Base-by-base conservation (phyloP, 2,329 filamentous ascomycete species). In the Knufia petricola region DNA sequence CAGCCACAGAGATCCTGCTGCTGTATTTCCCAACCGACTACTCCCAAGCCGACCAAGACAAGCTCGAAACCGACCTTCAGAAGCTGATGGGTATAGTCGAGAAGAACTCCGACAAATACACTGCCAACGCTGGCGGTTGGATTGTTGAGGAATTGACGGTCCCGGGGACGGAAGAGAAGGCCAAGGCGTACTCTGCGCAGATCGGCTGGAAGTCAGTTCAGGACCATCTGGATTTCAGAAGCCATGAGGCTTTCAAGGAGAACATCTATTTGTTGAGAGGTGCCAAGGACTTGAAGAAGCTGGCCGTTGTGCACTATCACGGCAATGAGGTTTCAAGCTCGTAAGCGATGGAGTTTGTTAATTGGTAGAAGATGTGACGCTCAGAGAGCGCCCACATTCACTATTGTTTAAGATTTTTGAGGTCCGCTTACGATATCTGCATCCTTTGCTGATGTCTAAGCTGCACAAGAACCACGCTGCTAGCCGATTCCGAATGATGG, bases 121-220 rank as follows among this genome's bases (percentile, higher is more conserved):
- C 51, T 38, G 53, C 41, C 4, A 31, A 49, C 13, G 41, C 52
- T 10, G 49, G 44, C 10, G 60, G 60, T 19, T 62, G 59, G 58
- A 49, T 58, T 24, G 48, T 54, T n/a, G 60, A 62, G 46, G 54
- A 61, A 30, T 21, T 60, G 12, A 51, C 54, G 30, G 67, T 39
- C 58, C 65, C 4, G 52, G 63, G 1, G 34, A 65, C 2, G 54
- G 54, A 31, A 36, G 59, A 39, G 58, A 62, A 31, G 54, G 63
- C 10, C 51, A 65, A 49, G 47, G 57, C 9, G 0, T 59, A 51
- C 3, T 44, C 63, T 48, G 57, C 53, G 0, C 56, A 67, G 2
- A 60, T 70, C 12, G 66, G 65, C 0, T 70, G 68, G 68, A 56
- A 63, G 0, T 68, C 64, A 28, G 53, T 67, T 1, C 63, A 69